Conservation (phyloP, 164 flowering plant species). For the Litsea cubeba region DNA sequence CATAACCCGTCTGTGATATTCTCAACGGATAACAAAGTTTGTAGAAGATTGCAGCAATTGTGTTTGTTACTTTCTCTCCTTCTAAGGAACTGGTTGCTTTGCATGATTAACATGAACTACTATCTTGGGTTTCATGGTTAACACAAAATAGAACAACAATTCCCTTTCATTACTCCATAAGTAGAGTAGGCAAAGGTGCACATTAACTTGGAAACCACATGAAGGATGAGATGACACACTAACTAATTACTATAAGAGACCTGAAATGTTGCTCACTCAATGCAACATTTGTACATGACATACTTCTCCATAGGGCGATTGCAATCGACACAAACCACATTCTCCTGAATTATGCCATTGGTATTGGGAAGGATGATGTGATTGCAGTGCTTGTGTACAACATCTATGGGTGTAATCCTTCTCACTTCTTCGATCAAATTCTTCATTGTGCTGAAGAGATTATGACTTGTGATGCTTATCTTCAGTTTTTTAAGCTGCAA, state of each 20-base stretch:
- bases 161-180: too few relatives aligned
- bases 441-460: conserved; percentile 43
- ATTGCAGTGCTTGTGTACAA: conserved; percentile 56
- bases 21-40: too few relatives aligned
- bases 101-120: too few relatives aligned
- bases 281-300: conserved; percentile 69
- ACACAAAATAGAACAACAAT: too few relatives aligned
- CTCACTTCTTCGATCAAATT: conserved; percentile 5
- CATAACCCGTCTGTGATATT: too few relatives aligned
- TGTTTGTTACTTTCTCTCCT: too few relatives aligned
- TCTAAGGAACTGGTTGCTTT: too few relatives aligned
- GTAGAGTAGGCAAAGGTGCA: too few relatives aligned
- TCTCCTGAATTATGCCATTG: conserved; percentile 39
- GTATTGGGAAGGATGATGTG: conserved; percentile 56
- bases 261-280: not conserved
- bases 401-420: conserved; percentile 19
- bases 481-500: conserved; percentile 37
- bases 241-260: not conserved
- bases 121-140: too few relatives aligned
- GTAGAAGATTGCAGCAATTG: too few relatives aligned
- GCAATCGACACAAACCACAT: conserved; percentile 61
- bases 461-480: conserved; percentile 12
- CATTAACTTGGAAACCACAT: not conserved
- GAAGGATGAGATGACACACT: too few relatives aligned
- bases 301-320: conserved; percentile 72